Base-by-base conservation (phyloP, 164 flowering plant genomes). In the Umbellularia californica region DNA sequence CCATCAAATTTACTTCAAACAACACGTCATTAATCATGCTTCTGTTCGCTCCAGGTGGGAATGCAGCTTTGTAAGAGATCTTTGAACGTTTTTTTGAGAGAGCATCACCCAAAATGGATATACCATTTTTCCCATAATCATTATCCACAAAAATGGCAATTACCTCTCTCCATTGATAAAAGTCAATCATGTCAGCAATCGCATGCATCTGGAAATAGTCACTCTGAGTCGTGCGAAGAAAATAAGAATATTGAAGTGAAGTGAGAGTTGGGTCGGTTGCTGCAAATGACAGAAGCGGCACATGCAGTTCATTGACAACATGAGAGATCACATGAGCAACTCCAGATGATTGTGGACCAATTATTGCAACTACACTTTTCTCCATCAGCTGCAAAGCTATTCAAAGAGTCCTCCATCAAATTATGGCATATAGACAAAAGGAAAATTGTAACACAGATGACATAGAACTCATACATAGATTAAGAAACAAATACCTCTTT, bases 311-410 rank as follows among this genome's bases (percentile, higher is more conserved):
- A 64, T 89, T 84, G 17, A 81, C 87, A 27, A 90, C 85, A 65
- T 90, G 90, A 6, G 97, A 90, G 62, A 95, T 90, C 50, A 89
- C 83, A 84, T 90, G 99, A 68, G 92, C 94, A 68, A 90, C 85
- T 50, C 85, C 96, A 51, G 99, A 93, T 0, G 97, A 92, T 72
- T 92, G 99, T 14, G 99, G 99, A 5, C 98, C 99, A 60, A 95
- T 84, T 63, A 85, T 82, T n/a, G 89, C 88, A 73, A 91, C 87
- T 66, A 92, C 90, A 14, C 92, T 90, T 67, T 83, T 85, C 82
- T 82, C 92, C 83, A 95, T 81, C 55, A 93, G 83, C 84, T 90
- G 87, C 84, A 93, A 77, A 75, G 93, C 97, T 93, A 82, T 84
- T 85, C 12, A 28, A 73, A 23, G 68, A 23, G 68, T 27, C 10